A percentile compares a stretch with the other conserved stretches of the same genome.
phyloP scores from a whole-genome alignment of 345 rosid genomes.

The Citropsis articulata region DNA sequence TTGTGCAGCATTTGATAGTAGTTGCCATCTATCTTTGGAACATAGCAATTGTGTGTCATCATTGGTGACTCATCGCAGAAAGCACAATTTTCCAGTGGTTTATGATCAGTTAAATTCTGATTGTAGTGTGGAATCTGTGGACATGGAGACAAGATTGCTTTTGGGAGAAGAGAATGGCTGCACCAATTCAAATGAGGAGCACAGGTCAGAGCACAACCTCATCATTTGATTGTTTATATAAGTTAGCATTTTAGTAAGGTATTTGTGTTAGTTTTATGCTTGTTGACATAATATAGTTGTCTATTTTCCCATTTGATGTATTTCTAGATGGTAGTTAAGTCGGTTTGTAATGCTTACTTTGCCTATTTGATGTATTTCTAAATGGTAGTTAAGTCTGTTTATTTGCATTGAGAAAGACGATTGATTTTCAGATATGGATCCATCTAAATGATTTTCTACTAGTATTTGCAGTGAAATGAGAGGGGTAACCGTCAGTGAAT shows the following conservation, averaged over 20 bases:
- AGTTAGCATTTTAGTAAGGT: neutral
- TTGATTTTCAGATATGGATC: neutral
- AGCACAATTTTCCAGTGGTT: constrained; percentile 21
- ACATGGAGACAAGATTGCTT: constrained; percentile 17
- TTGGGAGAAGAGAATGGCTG: constrained; percentile 29
- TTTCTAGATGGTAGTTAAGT: neutral
- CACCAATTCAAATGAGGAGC: constrained; percentile 23
- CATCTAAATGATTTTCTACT: neutral
- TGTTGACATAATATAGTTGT: neutral
- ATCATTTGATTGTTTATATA: constrained; percentile 12
- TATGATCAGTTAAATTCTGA: constrained; percentile 44
- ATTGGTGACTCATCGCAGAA: constrained; percentile 31
- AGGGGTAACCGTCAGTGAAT: constrained; percentile 19
- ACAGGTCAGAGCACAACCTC: constrained; percentile 42
- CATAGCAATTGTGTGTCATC: constrained; percentile 27
- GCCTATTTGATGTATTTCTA: neutral
- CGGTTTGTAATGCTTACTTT: neutral
- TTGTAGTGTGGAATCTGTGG: constrained; percentile 37
- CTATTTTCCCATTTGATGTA: neutral
- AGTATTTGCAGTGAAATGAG: constrained; percentile 41
- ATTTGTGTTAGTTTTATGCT: neutral
- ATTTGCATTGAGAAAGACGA: neutral
- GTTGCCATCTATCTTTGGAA: constrained; percentile 19
- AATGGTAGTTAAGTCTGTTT: neutral
- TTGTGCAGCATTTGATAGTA: constrained; percentile 7